Conservation (phyloP, 129 eudicot genomes). For the Pulicaria dysenterica region DNA sequence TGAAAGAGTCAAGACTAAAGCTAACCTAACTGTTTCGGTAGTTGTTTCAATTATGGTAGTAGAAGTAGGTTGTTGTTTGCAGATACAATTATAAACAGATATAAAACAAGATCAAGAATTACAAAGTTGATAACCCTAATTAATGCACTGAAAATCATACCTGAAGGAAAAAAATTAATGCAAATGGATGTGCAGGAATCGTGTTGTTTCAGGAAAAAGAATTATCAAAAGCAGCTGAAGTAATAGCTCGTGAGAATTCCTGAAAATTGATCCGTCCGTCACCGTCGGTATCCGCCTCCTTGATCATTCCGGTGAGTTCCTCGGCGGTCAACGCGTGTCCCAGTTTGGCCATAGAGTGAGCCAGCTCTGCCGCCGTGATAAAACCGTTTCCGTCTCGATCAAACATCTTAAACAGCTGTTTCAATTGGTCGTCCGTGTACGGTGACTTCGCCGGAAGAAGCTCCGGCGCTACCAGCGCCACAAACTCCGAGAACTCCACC, state of each 20-base stretch:
- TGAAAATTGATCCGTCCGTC: slow-evolving; percentile 88
- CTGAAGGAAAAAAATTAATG: slow-evolving; percentile 17
- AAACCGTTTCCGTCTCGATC: slow-evolving; percentile 89
- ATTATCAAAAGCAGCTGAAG: slow-evolving; percentile 92
- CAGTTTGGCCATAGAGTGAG: slow-evolving; percentile 89
- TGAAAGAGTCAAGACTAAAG: no score
- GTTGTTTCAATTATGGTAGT: no score
- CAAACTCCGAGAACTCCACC: slow-evolving; percentile 89
- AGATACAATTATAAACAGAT: no score
- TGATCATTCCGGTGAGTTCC: slow-evolving; percentile 90
- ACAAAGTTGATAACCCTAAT: no score
- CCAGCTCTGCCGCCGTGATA: slow-evolving; percentile 89
- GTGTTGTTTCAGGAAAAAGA: slow-evolving; percentile 54
- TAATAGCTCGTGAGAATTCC: slow-evolving; percentile 86
- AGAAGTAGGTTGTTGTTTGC: no score
- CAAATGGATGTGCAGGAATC: not conserved
- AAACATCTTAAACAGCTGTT: slow-evolving; percentile 79
- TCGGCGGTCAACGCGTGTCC: slow-evolving; percentile 93
- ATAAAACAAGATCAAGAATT: no score
- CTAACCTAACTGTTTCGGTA: no score
- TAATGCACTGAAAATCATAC: slow-evolving; percentile 1
- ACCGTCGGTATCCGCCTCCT: slow-evolving; percentile 90
- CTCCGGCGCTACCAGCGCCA: slow-evolving; percentile 84
- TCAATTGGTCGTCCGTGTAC: slow-evolving; percentile 80
- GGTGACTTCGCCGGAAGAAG: slow-evolving; percentile 87